phyloP scores from a whole-genome alignment of 75 land plant species.

The Azolla pinnata region DNA sequence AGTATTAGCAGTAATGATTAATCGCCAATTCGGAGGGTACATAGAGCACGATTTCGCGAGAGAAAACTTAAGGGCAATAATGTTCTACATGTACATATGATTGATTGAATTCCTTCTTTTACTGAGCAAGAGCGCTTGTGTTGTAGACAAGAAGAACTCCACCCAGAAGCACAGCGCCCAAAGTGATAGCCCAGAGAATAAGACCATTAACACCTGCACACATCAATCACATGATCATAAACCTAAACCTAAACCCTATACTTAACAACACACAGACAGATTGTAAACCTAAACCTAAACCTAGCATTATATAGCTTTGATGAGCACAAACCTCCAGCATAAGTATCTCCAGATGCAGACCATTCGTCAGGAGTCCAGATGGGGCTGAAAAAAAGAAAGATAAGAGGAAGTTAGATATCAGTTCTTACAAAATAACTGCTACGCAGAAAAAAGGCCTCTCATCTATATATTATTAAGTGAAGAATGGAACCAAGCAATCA shows the following conservation, averaged over 20 bases:
- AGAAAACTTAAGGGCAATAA: no score
- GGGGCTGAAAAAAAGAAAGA: conserved; percentile 40
- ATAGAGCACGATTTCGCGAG: no score
- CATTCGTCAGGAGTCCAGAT: conserved; percentile 53
- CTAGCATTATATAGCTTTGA: background rate
- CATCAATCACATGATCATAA: background rate
- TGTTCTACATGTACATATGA: no score
- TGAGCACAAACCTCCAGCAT: conserved; percentile 44
- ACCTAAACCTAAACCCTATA: background rate
- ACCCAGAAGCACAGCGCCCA: conserved; percentile 50
- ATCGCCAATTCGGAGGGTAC: no score
- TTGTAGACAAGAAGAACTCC: conserved; percentile 86
- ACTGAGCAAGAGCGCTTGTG: conserved; percentile 85
- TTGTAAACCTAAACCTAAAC: background rate
- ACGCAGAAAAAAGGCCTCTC: no score
- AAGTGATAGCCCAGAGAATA: conserved; percentile 67
- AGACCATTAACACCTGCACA: conserved; percentile 59
- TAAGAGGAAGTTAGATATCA: no score
- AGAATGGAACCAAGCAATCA: no score
- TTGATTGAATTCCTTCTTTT: no score
- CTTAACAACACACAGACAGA: background rate
- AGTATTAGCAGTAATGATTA: no score
- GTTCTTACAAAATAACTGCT: background rate
- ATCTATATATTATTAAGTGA: no score
- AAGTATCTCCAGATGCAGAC: conserved; percentile 58